Percentiles rank a stretch among this genome's conserved stretches.
Evolutionary conservation across 768 basidiomycete species (phyloP).

Genomic region (Boletellus emodensis): DNA sequence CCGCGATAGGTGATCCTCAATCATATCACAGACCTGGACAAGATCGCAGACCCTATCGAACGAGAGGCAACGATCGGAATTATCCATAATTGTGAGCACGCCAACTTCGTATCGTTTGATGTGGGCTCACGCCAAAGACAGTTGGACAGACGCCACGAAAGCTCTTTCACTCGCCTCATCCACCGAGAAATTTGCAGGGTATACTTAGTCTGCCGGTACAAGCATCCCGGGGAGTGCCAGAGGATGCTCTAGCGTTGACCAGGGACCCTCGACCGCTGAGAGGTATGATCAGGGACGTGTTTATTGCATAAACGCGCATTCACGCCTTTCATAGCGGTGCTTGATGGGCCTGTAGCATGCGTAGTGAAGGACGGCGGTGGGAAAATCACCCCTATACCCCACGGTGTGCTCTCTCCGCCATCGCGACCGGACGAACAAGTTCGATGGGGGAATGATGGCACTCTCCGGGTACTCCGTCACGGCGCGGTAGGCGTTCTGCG

Average conservation of each 20-base stretch:
- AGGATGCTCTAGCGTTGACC: conserved; percentile 68
- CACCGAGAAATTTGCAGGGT: conserved; percentile 67
- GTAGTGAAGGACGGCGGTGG: conserved; percentile 47
- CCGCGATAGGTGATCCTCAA: not conserved
- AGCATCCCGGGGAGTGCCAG: conserved; percentile 71
- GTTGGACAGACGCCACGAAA: conserved; percentile 92
- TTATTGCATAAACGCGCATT: not conserved
- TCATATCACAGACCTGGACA: conserved; percentile 63
- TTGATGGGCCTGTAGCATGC: conserved; percentile 31
- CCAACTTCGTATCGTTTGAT: not conserved
- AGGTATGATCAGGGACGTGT: conserved; percentile 36
- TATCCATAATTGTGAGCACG: conserved; percentile 82
- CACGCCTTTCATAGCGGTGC: conserved; percentile 37
- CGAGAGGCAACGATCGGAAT: conserved; percentile 91
- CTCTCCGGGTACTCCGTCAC: conserved; percentile 62
- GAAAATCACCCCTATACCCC: conserved; percentile 56
- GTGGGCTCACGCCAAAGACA: conserved; percentile 24
- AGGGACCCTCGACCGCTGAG: conserved; percentile 55
- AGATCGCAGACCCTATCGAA: conserved; percentile 81
- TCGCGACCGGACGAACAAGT: conserved; percentile 63
- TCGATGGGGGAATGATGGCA: conserved; percentile 58
- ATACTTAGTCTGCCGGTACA: conserved; percentile 69
- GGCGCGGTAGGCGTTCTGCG: conserved; percentile 42
- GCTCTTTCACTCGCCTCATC: conserved; percentile 75
- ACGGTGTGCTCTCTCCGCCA: conserved; percentile 55